phyloP scores from a whole-genome alignment of 1,284 basidiomycete genomes.

The Vanrija humicola region DNA sequence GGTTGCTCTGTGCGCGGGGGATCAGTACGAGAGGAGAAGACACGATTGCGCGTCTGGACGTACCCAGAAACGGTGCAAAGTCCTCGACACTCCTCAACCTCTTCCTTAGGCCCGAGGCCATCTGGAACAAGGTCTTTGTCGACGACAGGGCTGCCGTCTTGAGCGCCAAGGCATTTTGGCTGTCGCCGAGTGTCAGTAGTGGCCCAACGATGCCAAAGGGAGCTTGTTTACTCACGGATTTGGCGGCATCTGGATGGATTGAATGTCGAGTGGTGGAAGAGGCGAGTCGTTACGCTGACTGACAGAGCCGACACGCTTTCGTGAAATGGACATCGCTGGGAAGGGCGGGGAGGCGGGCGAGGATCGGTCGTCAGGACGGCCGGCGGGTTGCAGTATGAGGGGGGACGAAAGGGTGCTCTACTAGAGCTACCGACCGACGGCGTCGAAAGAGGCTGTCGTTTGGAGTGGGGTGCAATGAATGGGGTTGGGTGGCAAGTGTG shows the following conservation, averaged over 20 bases:
- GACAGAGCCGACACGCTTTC: slow-evolving; percentile 44
- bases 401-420: no score
- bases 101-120: slow-evolving; percentile 41
- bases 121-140: slow-evolving; percentile 45
- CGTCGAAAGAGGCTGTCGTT: not conserved
- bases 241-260: slow-evolving; percentile 46
- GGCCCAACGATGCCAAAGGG: not conserved
- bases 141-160: slow-evolving; percentile 48
- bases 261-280: slow-evolving; percentile 41
- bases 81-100: slow-evolving; percentile 42
- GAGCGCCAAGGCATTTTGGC: slow-evolving; percentile 47
- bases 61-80: slow-evolving; percentile 44
- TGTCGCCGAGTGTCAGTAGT: slow-evolving; percentile 14
- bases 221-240: slow-evolving; percentile 37
- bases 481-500: not conserved
- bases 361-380: no score
- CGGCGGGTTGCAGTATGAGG: no score
- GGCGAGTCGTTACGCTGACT: slow-evolving; percentile 38
- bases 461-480: not conserved
- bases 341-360: not conserved
- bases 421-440: no score
- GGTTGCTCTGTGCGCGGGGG: slow-evolving; percentile 35
- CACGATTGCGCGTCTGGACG: slow-evolving; percentile 5
- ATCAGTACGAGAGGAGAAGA: not conserved
- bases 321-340: slow-evolving; percentile 33